A percentile compares a stretch with the other conserved stretches of the same genome.
These are phyloP conservation scores for Jackrogersella multiformis DNA, from an alignment of 495 filamentous ascomycete species.

Conservation along the genomic window DNA sequence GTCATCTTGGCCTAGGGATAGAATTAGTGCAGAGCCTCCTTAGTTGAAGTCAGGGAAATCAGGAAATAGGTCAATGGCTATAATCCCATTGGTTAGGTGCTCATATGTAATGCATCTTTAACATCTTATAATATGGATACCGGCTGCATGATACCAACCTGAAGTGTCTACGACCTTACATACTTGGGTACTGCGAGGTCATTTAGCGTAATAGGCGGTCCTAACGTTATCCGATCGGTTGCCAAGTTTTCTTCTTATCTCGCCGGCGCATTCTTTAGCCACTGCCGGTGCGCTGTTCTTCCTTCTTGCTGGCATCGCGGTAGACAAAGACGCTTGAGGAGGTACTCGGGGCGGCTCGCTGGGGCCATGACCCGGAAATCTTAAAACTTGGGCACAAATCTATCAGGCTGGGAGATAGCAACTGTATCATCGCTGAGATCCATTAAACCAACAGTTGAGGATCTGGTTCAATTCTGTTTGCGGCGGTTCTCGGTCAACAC, in stretches of 20 bases:
- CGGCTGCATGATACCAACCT: neutral
- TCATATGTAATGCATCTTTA: constrained; percentile 1
- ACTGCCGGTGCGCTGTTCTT: neutral
- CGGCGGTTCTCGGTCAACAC: constrained; percentile 34
- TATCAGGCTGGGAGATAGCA: neutral
- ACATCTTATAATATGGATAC: constrained; percentile 21
- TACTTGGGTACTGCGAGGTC: neutral
- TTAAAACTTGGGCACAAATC: constrained; percentile 16
- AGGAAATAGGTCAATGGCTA: constrained; percentile 14
- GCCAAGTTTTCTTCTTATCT: neutral
- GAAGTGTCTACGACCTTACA: neutral
- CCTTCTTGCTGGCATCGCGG: constrained; percentile 2
- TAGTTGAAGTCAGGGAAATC: constrained; percentile 21
- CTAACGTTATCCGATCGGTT: neutral
- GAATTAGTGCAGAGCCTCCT: constrained; percentile 33
- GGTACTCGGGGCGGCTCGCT: constrained; percentile 38
- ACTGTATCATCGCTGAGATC: constrained; percentile 31
- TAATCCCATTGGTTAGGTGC: constrained; percentile 1
- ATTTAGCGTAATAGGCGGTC: neutral
- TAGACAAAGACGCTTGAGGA: constrained; percentile 6
- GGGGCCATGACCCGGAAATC: constrained; percentile 25
- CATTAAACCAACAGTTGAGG: constrained; percentile 6
- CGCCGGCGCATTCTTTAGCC: neutral
- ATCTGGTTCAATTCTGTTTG: constrained; percentile 21
- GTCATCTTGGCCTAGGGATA: constrained; percentile 1